phyloP scores from a whole-genome alignment of 2,329 filamentous ascomycete species.

The Cucurbitaria berberidis region DNA sequence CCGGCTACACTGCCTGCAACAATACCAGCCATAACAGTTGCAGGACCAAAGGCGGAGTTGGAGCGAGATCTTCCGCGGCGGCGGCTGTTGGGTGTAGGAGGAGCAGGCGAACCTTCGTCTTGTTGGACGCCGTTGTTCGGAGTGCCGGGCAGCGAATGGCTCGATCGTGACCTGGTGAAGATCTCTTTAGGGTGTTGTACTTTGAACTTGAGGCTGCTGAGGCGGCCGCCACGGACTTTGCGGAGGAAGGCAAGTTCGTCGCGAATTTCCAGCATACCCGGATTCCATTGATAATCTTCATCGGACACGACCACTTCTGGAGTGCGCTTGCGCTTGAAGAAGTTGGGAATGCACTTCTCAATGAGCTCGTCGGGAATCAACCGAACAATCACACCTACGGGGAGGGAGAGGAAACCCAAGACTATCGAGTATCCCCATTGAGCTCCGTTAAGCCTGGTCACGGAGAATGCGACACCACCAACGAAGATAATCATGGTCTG shows the following conservation, averaged over 20 bases:
- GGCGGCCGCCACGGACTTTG: conserved; percentile 78
- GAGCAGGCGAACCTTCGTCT: conserved; percentile 51
- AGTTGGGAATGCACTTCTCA: conserved; percentile 49
- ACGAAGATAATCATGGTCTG: conserved; percentile 91
- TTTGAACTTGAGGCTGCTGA: conserved; percentile 81
- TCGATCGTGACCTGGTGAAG: conserved; percentile 67
- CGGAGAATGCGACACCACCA: conserved; percentile 80
- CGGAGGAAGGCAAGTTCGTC: conserved; percentile 83
- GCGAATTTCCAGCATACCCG: conserved; percentile 74
- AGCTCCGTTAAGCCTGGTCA: conserved; percentile 69
- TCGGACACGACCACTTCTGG: conserved; percentile 53
- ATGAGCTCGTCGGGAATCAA: conserved; percentile 77
- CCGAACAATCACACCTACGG: conserved; percentile 80
- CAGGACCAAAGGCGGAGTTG: conserved; percentile 74
- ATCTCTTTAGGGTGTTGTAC: conserved; percentile 76
- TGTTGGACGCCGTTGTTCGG: conserved; percentile 60
- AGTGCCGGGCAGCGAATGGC: conserved; percentile 68
- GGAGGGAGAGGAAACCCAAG: conserved; percentile 83
- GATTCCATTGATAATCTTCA: conserved; percentile 67
- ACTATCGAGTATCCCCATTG: conserved; percentile 91
- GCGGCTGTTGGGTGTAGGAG: conserved; percentile 63
- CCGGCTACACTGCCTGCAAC: conserved; percentile 77
- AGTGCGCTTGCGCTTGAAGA: conserved; percentile 51
- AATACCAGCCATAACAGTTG: conserved; percentile 82
- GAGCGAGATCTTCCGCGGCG: conserved; percentile 69